phyloP scores from a whole-genome alignment of 2,329 filamentous ascomycete species.

The Ciborinia camelliae region DNA sequence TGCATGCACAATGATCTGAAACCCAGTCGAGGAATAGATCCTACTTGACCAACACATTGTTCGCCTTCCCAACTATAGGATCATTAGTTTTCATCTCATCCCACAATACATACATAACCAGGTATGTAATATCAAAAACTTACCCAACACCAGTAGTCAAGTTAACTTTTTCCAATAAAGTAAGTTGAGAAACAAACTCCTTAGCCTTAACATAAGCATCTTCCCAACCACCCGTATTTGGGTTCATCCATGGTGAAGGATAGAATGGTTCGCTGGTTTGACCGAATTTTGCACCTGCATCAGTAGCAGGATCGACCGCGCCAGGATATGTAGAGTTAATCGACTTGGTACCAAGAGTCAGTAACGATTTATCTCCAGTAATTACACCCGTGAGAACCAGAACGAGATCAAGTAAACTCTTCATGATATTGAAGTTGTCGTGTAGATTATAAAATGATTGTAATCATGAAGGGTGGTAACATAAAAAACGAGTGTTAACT shows the following conservation, averaged over 20 bases:
- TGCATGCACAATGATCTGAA: constrained; percentile 38
- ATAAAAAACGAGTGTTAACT: neutral
- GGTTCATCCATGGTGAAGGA: constrained; percentile 22
- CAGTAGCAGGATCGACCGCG: neutral
- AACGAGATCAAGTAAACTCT: constrained; percentile 14
- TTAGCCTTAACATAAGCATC: constrained; percentile 69
- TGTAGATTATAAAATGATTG: neutral
- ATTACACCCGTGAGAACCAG: neutral
- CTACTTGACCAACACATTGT: constrained; percentile 36
- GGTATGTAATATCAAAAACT: neutral
- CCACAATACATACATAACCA: too few species aligned
- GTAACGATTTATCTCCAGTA: neutral
- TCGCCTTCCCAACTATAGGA: constrained; percentile 26
- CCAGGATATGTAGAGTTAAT: constrained; percentile 7
- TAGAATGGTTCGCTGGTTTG: constrained; percentile 19
- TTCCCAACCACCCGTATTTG: constrained; percentile 49
- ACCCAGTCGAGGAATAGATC: constrained; percentile 36
- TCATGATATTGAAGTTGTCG: neutral
- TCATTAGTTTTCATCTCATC: neutral
- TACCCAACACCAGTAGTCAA: constrained; percentile 73
- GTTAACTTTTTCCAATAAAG: constrained; percentile 83
- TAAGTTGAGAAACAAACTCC: constrained; percentile 68
- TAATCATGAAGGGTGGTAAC: neutral
- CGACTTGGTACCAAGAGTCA: constrained; percentile 8
- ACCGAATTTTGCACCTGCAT: constrained; percentile 7